Evolutionary conservation across 306 rosid species (phyloP), one percentile per base, ranked within the genome.

Genomic region (Amphicarpaea edgeworthii): DNA sequence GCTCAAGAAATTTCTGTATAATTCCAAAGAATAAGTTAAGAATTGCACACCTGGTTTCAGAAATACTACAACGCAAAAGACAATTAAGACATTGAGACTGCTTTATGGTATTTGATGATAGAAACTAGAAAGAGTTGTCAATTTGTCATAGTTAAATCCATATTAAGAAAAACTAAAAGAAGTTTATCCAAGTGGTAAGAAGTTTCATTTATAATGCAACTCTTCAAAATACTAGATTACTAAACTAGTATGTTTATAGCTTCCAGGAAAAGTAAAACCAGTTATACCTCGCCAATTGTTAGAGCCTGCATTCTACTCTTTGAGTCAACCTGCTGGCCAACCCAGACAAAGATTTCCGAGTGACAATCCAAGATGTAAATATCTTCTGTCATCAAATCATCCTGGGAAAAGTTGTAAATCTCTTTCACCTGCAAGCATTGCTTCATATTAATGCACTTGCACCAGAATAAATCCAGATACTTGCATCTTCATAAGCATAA

Each of bases 381-480:
- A 68, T 96, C 99, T 87, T 96, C 99, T 51, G 99, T 92, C 99
- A 92, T 96, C 86, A 96, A 86, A 88, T 96, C 99, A 40, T 96
- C 99, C 84, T 96, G 99, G 82, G 90, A 85, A 81, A 96, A 96
- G 85, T 90, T 96, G 89, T 90, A 80, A 75, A 96, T 86, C 88
- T 96, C 99, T 15, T 54, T 83, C 81, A 88, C 98, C 99, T 96
- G 90, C 70, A 85, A 79, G 55, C 66, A 78, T 16, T 23, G 78
- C n/a, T 76, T 77, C 47, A 73, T 81, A 79, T 82, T 74, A 83
- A 83, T 71, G 63, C 76, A 73, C 57, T 62, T 63, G 72, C 19
- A 7, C 50, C 55, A 79, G 77, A 83, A 45, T 62, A 43, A 66
- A 76, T 12, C 40, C 62, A 23, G 8, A 73, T 51, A 30, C 53